Evolutionary conservation across 2,329 filamentous ascomycete species (phyloP).

Genomic region (Didymella arachidicola): DNA sequence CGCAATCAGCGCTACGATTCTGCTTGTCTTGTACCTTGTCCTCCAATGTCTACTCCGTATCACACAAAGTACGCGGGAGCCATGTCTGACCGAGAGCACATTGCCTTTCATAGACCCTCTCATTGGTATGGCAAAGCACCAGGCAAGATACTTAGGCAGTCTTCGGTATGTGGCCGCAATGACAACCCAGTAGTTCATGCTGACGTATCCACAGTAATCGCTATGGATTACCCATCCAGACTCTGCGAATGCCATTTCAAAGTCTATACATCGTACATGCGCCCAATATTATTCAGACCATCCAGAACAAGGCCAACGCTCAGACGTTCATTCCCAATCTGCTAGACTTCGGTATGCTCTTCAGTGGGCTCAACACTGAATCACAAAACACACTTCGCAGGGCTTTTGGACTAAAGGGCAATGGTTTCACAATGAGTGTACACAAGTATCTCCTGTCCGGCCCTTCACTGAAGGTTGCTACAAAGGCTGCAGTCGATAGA

Average conservation of each 20-base stretch:
- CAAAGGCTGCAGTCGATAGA: constrained; percentile 45
- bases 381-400: constrained; percentile 27
- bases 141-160: constrained; percentile 1
- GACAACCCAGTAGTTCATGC: background rate
- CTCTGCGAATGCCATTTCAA: constrained; percentile 52
- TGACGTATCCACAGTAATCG: constrained; percentile 16
- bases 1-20: background rate
- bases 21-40: background rate
- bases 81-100: constrained; percentile 4
- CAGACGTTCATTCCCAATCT: constrained; percentile 52
- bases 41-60: constrained; percentile 3
- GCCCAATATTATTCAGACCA: constrained; percentile 47
- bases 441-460: constrained; percentile 47
- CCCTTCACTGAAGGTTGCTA: constrained; percentile 48
- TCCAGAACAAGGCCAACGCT: constrained; percentile 51
- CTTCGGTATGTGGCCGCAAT: background rate
- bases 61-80: constrained; percentile 8
- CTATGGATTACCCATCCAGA: constrained; percentile 50
- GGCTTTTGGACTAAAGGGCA: constrained; percentile 46
- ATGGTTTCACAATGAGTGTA: constrained; percentile 49
- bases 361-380: constrained; percentile 35
- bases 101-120: constrained; percentile 5
- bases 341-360: constrained; percentile 41
- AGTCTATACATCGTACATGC: constrained; percentile 55
- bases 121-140: constrained; percentile 8